Evolutionary conservation across 306 rosid species (phyloP), one percentile per base, ranked within the genome.

Genomic region (Crataegus laevigata): DNA sequence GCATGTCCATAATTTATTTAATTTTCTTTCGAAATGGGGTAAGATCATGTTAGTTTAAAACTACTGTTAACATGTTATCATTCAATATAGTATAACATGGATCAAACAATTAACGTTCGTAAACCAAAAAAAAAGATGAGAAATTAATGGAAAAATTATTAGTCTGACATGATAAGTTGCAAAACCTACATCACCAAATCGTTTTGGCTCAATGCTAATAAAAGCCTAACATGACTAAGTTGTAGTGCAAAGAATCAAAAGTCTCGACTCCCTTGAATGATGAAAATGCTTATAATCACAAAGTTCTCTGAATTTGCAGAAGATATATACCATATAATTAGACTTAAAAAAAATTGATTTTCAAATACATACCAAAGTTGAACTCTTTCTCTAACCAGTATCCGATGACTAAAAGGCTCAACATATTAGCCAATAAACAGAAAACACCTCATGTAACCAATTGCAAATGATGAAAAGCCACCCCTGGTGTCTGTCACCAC

Each of bases 361-460:
- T 10, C 0, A 30, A 38, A 80, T 47, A 83, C 94, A 69, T 90
- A 94, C 98, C 84, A 64, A 94, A 94, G 30, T 96, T 97, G 65
- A 94, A 94, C 81, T 94, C 98, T 85, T 89, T 97, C 85, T 94
- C 98, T 28, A 94, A 96, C 76, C 98, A 96, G 70, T 90, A 88
- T 72, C 98, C 98, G 75, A 91, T 90, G 65, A 91, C 86, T 12
- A 94, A 85, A 81, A 94, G 89, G 57, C 98, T 89, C 87, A 91
- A 61, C 98, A 94, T 94, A 75, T 94, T 91, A 69, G 97, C 91
- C 74, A 91, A 65, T 9, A 94, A 42, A 79, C 91, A 97, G 75
- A 94, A 90, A 85, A 94, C 87, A 34, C 98, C 98, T 54, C 98
- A 82, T 91, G 98, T 76, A 94, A 87, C 98, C 98, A 94, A 82